Evolutionary conservation across 2,329 filamentous ascomycete genomes (phyloP), one percentile per base, ranked within the genome.

Genomic region (Lecanosticta acicola): DNA sequence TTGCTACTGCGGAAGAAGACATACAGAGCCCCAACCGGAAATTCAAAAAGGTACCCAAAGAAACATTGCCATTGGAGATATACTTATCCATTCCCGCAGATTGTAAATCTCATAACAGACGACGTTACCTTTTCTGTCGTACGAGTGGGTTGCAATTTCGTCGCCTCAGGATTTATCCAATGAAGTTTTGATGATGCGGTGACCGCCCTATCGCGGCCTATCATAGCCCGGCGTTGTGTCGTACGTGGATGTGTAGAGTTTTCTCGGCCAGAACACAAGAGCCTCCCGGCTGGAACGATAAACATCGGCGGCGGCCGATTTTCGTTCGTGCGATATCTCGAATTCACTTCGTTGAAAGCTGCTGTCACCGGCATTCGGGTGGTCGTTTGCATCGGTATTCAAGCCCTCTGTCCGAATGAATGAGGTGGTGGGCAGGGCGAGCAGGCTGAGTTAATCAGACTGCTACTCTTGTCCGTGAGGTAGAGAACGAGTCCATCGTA

Each of bases 201-300:
- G 39, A 21, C 7, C 4, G n/a, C n/a, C 39, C 39, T 41, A 41
- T 41, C 39, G 18, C 19, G 26, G 39, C 39, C 39, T 41, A 41
- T 41, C 39, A 37, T n/a, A 37, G 17, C 11, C 35, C 35, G 35
- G 35, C 11, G 19, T 18, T 18, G 17, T n/a, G 11, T 17, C 14
- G 35, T 19, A 37, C 35, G 35, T 18, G 8, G 35, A 37, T 3
- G 16, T 4, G 16, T 9, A 8, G 35, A 37, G 17, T 19, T 37
- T 29, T 29, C 11, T 5, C 11, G 5, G 24, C 24, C n/a, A n/a
- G n/a, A 29, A 29, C 11, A 7, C 24, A 11, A 5, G 7, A 7
- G 24, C 24, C 5, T 29, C 24, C 7, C 24, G 5, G 24, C 24
- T 7, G 24, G 5, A 29, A 29, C 24, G 7, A 11, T 29, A 29